Evolutionary conservation across 345 rosid species (phyloP).

Genomic region (Eucalyptus curtisii): DNA sequence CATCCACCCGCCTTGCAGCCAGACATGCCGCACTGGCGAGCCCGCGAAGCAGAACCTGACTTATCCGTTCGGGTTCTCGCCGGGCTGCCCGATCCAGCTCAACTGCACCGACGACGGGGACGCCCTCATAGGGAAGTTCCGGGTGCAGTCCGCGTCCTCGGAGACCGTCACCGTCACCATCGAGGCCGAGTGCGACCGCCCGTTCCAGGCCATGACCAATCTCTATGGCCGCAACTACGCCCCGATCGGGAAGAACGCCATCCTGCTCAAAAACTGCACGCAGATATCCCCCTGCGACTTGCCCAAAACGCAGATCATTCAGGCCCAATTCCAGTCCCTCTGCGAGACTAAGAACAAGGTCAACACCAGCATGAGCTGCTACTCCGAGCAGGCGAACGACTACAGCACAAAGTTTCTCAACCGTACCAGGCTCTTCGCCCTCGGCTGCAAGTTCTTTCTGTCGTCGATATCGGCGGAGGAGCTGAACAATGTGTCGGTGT

Average conservation of each 20-base stretch:
- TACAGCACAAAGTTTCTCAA: neutral
- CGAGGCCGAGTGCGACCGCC: constrained; percentile 32
- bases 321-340: constrained; percentile 14
- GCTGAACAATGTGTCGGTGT: constrained; percentile 1
- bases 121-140: constrained; percentile 12
- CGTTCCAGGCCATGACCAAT: constrained; percentile 10
- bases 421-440: neutral
- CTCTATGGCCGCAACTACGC: constrained; percentile 31
- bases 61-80: constrained; percentile 64
- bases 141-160: neutral
- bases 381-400: neutral
- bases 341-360: neutral
- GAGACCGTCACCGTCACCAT: constrained; percentile 19
- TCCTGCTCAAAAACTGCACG: constrained; percentile 30
- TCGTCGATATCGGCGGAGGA: constrained; percentile 30
- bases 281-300: constrained; percentile 1
- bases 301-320: constrained; percentile 4
- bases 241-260: constrained; percentile 23
- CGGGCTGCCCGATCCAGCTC: constrained; percentile 32
- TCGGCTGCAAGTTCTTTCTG: constrained; percentile 24
- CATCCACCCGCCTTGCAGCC: constrained; percentile 4
- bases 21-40: constrained; percentile 12
- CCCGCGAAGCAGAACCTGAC: neutral
- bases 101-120: constrained; percentile 17
- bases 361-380: constrained; percentile 12